Percentiles rank a stretch among this genome's conserved stretches.
Conservation (phyloP, 306 rosid species). For the Vicia sativa region DNA sequence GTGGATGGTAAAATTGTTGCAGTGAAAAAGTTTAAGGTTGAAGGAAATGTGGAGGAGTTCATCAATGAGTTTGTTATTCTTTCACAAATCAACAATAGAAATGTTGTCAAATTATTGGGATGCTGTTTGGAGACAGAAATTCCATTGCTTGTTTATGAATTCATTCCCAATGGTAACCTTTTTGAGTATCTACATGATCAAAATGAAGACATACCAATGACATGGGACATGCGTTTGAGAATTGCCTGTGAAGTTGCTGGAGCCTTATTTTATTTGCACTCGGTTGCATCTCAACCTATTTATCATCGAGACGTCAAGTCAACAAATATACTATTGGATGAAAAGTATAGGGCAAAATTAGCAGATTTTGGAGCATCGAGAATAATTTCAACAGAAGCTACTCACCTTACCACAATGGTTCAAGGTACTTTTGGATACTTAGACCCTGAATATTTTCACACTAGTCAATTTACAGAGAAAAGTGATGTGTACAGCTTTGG, state of each 20-base stretch:
- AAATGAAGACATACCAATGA: slow-evolving; percentile 34
- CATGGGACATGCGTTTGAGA: slow-evolving; percentile 44
- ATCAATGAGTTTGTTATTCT: slow-evolving; percentile 41
- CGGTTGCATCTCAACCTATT: slow-evolving; percentile 43
- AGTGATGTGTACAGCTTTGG: slow-evolving; percentile 48
- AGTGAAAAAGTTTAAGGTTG: slow-evolving; percentile 35
- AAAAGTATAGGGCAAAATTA: slow-evolving; percentile 32
- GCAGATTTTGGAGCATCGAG: slow-evolving; percentile 47
- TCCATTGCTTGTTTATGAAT: not conserved
- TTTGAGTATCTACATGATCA: slow-evolving; percentile 31
- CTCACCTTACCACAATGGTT: slow-evolving; percentile 42
- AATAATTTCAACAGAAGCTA: slow-evolving; percentile 37
- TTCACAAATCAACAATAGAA: slow-evolving; percentile 46
- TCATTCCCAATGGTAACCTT: slow-evolving; percentile 39
- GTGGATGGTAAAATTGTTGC: slow-evolving; percentile 44
- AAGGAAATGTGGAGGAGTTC: slow-evolving; percentile 41
- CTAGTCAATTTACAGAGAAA: slow-evolving; percentile 39
- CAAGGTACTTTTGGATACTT: slow-evolving; percentile 45
- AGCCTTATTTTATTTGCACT: slow-evolving; percentile 46
- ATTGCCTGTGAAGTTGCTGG: slow-evolving; percentile 41
- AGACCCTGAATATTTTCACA: slow-evolving; percentile 40
- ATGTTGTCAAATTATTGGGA: slow-evolving; percentile 39
- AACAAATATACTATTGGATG: slow-evolving; percentile 45
- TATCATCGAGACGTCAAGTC: slow-evolving; percentile 46
- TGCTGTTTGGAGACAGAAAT: slow-evolving; percentile 4